Percentiles rank a stretch among this genome's conserved stretches.
Conservation (phyloP, 805 yeast species). For the Saturnispora bothae region DNA sequence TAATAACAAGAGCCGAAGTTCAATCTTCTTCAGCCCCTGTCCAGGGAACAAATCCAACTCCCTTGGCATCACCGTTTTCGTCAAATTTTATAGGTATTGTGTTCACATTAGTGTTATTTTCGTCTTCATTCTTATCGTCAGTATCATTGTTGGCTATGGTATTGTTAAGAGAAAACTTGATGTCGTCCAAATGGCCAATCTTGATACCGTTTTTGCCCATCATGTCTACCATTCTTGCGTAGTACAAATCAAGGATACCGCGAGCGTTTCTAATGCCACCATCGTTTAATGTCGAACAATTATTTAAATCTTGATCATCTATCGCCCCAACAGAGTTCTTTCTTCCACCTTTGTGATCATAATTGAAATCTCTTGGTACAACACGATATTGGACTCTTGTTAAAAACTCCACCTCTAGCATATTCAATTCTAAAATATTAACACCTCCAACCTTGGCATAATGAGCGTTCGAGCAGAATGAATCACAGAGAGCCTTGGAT, state of each 20-base stretch:
- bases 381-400: conserved; percentile 70
- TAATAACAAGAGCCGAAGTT: too few relatives aligned
- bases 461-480: conserved; percentile 86
- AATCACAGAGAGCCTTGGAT: conserved; percentile 84
- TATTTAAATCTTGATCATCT: conserved; percentile 15
- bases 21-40: too few relatives aligned
- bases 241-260: conserved; percentile 38
- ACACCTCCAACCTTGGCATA: conserved; percentile 96
- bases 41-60: too few relatives aligned
- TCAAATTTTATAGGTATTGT: too few relatives aligned
- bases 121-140: not conserved
- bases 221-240: conserved; percentile 37
- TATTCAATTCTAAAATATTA: conserved; percentile 68
- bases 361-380: conserved; percentile 42
- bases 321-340: conserved; percentile 19
- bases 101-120: too few relatives aligned
- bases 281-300: conserved; percentile 9
- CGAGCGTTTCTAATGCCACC: conserved; percentile 26
- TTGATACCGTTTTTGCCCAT: conserved; percentile 30
- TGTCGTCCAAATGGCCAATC: conserved; percentile 25
- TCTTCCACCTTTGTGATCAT: conserved; percentile 21
- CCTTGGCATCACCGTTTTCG: too few relatives aligned
- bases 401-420: conserved; percentile 81
- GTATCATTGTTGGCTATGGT: not conserved
- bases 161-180: too few relatives aligned